These are phyloP conservation scores for Microascus cirrosus DNA, from an alignment of 2,329 filamentous ascomycete species.

Conservation along the genomic window DNA sequence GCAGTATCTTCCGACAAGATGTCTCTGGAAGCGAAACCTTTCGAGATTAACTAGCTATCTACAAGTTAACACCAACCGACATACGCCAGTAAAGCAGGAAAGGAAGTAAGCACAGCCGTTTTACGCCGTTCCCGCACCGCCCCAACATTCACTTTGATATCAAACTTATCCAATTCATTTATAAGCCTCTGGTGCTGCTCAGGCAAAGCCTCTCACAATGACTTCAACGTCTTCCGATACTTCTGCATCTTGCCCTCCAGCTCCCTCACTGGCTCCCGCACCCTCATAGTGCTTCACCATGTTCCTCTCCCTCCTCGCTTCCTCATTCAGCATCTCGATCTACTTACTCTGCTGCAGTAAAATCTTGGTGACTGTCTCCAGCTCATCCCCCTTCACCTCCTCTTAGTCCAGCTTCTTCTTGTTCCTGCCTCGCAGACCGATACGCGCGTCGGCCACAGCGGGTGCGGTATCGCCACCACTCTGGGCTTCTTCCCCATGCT, in stretches of 20 bases:
- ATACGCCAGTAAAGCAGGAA: too few species aligned
- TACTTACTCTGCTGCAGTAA: constrained; percentile 15
- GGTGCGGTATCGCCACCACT: constrained; percentile 17
- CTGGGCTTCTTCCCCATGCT: constrained; percentile 32
- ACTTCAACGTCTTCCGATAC: not conserved
- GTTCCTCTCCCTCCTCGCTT: not conserved
- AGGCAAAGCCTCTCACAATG: not conserved
- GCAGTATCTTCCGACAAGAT: not conserved
- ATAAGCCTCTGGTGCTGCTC: not conserved
- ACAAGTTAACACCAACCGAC: too few species aligned
- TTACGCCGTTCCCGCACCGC: too few species aligned
- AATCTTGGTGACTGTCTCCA: constrained; percentile 11
- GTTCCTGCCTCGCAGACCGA: constrained; percentile 16
- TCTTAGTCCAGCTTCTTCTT: constrained; percentile 12
- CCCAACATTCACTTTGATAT: not conserved
- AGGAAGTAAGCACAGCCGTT: too few species aligned
- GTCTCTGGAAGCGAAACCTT: not conserved
- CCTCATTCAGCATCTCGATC: constrained; percentile 3
- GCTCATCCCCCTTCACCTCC: constrained; percentile 9
- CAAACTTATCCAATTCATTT: not conserved
- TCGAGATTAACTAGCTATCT: too few species aligned
- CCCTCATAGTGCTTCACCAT: constrained; percentile 4
- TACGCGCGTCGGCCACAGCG: constrained; percentile 19
- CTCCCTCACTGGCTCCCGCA: constrained; percentile 4
- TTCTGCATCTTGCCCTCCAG: constrained; percentile 7